Base-by-base conservation (phyloP, 1,284 basidiomycete genomes). In the Cryptococcus sp. region DNA sequence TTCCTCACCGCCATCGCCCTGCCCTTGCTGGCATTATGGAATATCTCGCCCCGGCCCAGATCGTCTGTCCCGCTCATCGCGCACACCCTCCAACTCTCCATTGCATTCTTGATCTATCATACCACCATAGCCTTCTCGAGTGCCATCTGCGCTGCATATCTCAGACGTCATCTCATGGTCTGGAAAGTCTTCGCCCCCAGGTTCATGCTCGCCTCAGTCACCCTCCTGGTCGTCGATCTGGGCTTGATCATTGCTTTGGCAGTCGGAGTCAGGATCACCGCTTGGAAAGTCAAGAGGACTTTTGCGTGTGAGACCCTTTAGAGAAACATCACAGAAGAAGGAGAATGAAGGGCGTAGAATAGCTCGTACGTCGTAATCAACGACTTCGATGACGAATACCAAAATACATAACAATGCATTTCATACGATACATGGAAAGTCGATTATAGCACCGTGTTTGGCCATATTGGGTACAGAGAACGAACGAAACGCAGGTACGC, bases 111-210 rank as follows among this genome's bases (percentile, higher is more conserved):
- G 79, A 78, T 87, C 2, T 94, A 94, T 74, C 88, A 89, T 72
- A 77, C 84, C 3, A 70, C 81, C 3, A 73, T 96, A 31, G 78
- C 91, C 0, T 73, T 95, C 6, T 86, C 88, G 3, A 85, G 86
- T 10, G 87, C 91, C 4, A 76, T 86, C 5, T 88, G 87, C 59
- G 87, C 92, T 0, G 88, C 89, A 3, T 84, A 86, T 71, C 81
- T 98, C 55, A 79, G 93, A 57, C 77, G 95, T 44, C 96, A 99
- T 77, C 78, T 99, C 66, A 98, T 99, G 94, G 93, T 98, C 40
- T 99, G 95, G 93, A 98, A 98, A 79, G 88, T 97, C 5, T 99
- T 98, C 74, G 93, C 93, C 31, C 96, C 96, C 52, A 81, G 94
- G 59, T 95, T 94, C 74, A 94, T 97, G 88, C 75, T 86, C 16